A percentile compares a stretch with the other conserved stretches of the same genome.
phyloP scores from a whole-genome alignment of 331 rosid species.

The Stylosanthes scabra region DNA sequence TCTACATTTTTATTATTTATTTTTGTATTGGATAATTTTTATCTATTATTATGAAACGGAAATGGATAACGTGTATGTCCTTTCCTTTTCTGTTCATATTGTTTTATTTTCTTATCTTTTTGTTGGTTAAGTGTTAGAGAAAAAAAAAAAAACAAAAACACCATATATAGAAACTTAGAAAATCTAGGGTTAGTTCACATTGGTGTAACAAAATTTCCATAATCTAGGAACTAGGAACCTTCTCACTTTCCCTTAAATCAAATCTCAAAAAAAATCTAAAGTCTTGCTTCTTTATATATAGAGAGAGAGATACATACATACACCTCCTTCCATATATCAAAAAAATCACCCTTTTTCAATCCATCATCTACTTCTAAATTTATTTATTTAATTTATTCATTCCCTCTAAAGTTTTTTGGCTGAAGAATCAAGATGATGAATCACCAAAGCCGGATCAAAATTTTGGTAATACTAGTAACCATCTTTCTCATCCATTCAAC shows the following conservation, averaged over 20 bases:
- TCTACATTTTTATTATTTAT: too few relatives aligned
- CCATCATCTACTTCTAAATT: neutral
- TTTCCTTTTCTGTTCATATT: neutral
- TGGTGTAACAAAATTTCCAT: neutral
- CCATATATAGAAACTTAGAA: neutral
- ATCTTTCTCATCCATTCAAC: slow-evolving; percentile 30
- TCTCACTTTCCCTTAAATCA: neutral
- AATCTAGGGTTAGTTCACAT: neutral
- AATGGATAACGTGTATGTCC: neutral
- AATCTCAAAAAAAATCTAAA: neutral
- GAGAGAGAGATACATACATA: neutral
- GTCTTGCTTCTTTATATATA: neutral
- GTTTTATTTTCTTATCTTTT: too few relatives aligned
- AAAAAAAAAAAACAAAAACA: too few relatives aligned
- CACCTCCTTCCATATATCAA: neutral
- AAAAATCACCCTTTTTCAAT: neutral
- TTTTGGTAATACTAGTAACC: slow-evolving; percentile 26
- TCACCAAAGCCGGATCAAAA: slow-evolving; percentile 19
- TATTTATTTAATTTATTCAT: neutral
- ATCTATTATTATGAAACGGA: neutral
- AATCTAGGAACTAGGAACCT: neutral
- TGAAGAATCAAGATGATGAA: slow-evolving; percentile 41
- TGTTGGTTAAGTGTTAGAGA: neutral
- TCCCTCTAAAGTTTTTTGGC: neutral
- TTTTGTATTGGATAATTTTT: too few relatives aligned